These are phyloP conservation scores for Sporothrix pseudoabietina DNA, from an alignment of 2,329 filamentous ascomycete species.

Conservation along the genomic window DNA sequence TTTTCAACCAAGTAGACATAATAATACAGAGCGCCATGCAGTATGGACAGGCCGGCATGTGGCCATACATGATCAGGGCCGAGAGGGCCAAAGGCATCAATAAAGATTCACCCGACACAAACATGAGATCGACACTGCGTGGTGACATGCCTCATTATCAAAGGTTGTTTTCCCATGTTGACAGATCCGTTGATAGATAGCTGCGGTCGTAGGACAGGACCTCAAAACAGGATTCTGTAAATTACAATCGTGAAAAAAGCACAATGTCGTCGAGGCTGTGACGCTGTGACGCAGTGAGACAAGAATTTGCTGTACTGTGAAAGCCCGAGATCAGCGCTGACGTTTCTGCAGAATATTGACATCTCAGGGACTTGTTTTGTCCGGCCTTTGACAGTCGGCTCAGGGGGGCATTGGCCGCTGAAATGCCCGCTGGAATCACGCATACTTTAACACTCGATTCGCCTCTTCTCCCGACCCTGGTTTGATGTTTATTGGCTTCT, in stretches of 20 bases:
- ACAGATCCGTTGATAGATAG: background rate
- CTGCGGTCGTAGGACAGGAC: background rate
- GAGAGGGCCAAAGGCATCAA: background rate
- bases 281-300: conserved; percentile 4
- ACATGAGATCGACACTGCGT: conserved; percentile 13
- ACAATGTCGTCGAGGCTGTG: conserved; percentile 2
- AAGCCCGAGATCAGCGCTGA: too few relatives aligned
- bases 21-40: background rate
- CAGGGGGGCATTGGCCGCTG: background rate
- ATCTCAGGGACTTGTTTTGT: background rate
- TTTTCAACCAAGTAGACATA: background rate
- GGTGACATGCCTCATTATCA: background rate
- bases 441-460: background rate
- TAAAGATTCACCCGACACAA: background rate
- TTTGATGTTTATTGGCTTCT: background rate
- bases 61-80: background rate
- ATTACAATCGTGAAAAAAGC: background rate
- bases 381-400: background rate
- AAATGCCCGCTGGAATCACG: background rate
- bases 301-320: background rate
- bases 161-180: conserved; percentile 15
- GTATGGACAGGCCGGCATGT: background rate
- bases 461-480: background rate
- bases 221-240: conserved; percentile 8
- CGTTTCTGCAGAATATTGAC: too few relatives aligned